Evolutionary conservation across 1,139 yeast species (phyloP).

Genomic region (Taphrina wiesneri): DNA sequence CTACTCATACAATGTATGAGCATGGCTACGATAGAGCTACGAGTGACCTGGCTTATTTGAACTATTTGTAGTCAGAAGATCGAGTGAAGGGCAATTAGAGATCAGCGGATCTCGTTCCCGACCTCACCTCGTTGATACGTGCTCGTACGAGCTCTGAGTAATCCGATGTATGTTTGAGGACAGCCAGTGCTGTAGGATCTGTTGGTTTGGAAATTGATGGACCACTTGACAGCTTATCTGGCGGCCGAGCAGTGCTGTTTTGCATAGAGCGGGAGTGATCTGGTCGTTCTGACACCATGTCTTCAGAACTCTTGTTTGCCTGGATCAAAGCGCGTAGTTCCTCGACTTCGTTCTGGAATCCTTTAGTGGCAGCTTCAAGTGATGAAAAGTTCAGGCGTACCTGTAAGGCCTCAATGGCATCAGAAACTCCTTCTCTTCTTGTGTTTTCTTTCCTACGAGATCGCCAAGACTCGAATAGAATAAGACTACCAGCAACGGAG

Average conservation of each 20-base stretch:
- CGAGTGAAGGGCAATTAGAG: neutral
- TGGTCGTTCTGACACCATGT: neutral
- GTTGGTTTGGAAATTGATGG: neutral
- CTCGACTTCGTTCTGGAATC: slow-evolving; percentile 12
- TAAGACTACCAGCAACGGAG: slow-evolving; percentile 72
- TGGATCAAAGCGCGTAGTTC: slow-evolving; percentile 1
- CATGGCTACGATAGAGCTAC: no score
- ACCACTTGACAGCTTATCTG: neutral
- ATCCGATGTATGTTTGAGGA: neutral
- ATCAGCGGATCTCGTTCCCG: slow-evolving; percentile 15
- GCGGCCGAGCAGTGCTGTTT: neutral
- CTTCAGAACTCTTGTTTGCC: neutral
- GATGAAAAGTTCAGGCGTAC: neutral
- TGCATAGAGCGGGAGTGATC: neutral
- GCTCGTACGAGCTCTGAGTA: slow-evolving; percentile 7
- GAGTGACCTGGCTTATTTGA: no score
- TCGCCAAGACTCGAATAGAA: slow-evolving; percentile 71
- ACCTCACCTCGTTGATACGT: slow-evolving; percentile 9
- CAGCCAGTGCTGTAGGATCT: slow-evolving; percentile 10
- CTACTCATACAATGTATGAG: no score
- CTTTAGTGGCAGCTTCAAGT: neutral
- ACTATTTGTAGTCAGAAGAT: no score
- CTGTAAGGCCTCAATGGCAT: slow-evolving; percentile 30
- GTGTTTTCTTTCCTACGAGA: slow-evolving; percentile 61
- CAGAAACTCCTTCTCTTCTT: slow-evolving; percentile 31